Evolutionary conservation across 2,329 filamentous ascomycete genomes (phyloP).

Genomic region (Epichloe festucae): DNA sequence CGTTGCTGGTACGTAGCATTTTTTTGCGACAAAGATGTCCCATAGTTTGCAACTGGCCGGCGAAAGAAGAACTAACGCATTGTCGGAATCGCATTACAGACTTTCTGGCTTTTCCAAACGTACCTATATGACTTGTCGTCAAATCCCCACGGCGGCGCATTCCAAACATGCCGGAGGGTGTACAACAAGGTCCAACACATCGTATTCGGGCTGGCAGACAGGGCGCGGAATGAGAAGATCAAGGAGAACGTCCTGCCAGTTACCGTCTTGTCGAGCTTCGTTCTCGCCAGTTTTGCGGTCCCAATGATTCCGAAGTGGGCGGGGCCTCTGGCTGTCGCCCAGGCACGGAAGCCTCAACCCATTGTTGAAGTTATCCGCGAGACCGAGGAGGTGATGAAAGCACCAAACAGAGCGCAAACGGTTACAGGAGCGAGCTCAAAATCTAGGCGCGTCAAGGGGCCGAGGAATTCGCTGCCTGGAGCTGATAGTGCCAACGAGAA

Average conservation of each 20-base stretch:
- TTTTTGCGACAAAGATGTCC: not conserved
- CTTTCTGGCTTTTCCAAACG: slow-evolving; percentile 83
- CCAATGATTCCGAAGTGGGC: slow-evolving; percentile 67
- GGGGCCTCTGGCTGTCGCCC: slow-evolving; percentile 67
- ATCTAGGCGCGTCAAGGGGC: slow-evolving; percentile 34
- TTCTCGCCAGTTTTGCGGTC: slow-evolving; percentile 65
- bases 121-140: slow-evolving; percentile 70
- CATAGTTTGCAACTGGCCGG: not conserved
- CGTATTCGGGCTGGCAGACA: slow-evolving; percentile 66
- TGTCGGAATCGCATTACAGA: slow-evolving; percentile 34
- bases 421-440: slow-evolving; percentile 38
- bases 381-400: slow-evolving; percentile 31
- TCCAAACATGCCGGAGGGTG: slow-evolving; percentile 70
- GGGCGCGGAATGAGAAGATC: slow-evolving; percentile 58
- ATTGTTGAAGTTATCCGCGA: slow-evolving; percentile 16
- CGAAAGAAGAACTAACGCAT: slow-evolving; percentile 11
- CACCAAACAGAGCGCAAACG: slow-evolving; percentile 53
- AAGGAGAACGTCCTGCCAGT: slow-evolving; percentile 72
- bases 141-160: slow-evolving; percentile 62
- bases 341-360: slow-evolving; percentile 60
- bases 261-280: slow-evolving; percentile 67
- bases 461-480: slow-evolving; percentile 29
- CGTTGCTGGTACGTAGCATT: slow-evolving; percentile 52
- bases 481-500: slow-evolving; percentile 18
- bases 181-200: slow-evolving; percentile 86